Evolutionary conservation across 1,284 basidiomycete genomes (phyloP), one percentile per base, ranked within the genome.

Genomic region (Hemileia vastatrix): DNA sequence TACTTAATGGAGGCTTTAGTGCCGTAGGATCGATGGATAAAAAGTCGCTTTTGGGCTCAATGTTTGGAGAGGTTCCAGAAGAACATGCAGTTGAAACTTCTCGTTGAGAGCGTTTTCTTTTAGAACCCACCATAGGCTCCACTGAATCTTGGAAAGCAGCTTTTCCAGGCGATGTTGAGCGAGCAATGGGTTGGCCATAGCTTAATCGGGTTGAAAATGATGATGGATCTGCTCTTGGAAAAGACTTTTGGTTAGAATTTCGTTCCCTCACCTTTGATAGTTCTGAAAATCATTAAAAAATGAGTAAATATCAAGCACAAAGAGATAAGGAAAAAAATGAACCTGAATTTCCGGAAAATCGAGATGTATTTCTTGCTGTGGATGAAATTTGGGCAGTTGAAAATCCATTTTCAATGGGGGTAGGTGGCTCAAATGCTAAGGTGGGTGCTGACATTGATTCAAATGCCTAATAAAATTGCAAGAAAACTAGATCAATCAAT

Each of bases 291-390:
- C 21, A 36, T 21, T n/a, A 19, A 31, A 57, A 33, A 47, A 19
- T 47, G 15, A n/a, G 32, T 44, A 48, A 21, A 33, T 33, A 56
- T 21, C 32, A 4, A 43, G 36, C 24, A 27, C 53, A 40, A 43
- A 32, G 44, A 23, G n/a, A 50, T 21, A 50, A 27, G 9, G 52
- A 23, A n/a, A 54, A 50, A 15, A 55, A 27, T 21, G 48, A 15
- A 36, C 33, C 53, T 81, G 90, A 77, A 90, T 55, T 8, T 43
- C 24, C 2, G 33, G 52, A 21, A 36, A 51, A 32, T 50, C 44
- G 27, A 62, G 55, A 11, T 32, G 15, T n/a, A 33, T 32, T 4
- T 49, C 23, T 19, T 11, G 15, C 45, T 36, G 60, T 21, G 33
- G 36, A 13, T 19, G 60, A 63, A 15, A 50, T 31, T 23, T 56